Percentiles rank a stretch among this genome's conserved stretches.
phyloP scores from a whole-genome alignment of 805 yeast genomes.

The Cyberlindnera maritima region DNA sequence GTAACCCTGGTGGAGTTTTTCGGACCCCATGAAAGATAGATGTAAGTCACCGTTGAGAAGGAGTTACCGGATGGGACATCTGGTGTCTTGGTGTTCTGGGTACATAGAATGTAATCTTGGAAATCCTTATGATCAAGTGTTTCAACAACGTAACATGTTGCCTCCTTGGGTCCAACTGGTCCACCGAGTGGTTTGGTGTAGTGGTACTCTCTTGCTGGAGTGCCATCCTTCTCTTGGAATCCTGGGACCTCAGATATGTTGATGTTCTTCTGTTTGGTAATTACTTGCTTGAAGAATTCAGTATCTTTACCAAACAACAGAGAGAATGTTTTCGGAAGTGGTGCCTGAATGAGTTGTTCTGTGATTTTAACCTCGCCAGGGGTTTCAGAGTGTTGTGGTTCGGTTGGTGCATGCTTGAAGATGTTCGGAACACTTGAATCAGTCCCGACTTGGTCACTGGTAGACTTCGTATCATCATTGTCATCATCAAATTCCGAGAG shows the following conservation, averaged over 20 bases:
- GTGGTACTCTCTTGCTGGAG: slow-evolving; percentile 44
- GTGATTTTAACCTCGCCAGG: slow-evolving; percentile 52
- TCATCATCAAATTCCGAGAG: slow-evolving; percentile 7
- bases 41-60: slow-evolving; percentile 58
- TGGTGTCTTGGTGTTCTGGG: slow-evolving; percentile 64
- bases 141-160: slow-evolving; percentile 63
- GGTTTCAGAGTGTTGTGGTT: slow-evolving; percentile 39
- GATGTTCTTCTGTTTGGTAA: slow-evolving; percentile 62
- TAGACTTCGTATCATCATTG: background rate
- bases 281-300: slow-evolving; percentile 39
- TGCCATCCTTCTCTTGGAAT: slow-evolving; percentile 31
- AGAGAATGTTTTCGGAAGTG: slow-evolving; percentile 58
- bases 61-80: slow-evolving; percentile 81
- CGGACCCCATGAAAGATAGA: slow-evolving; percentile 60
- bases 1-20: slow-evolving; percentile 50
- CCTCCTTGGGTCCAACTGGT: slow-evolving; percentile 76
- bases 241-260: slow-evolving; percentile 50
- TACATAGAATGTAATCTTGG: slow-evolving; percentile 44
- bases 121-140: slow-evolving; percentile 51
- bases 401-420: slow-evolving; percentile 46
- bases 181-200: slow-evolving; percentile 65
- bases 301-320: slow-evolving; percentile 64
- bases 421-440: slow-evolving; percentile 3
- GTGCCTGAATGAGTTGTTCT: slow-evolving; percentile 56
- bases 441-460: background rate